Conservation (phyloP, 257 asterid genomes). For the Avicennia marina region DNA sequence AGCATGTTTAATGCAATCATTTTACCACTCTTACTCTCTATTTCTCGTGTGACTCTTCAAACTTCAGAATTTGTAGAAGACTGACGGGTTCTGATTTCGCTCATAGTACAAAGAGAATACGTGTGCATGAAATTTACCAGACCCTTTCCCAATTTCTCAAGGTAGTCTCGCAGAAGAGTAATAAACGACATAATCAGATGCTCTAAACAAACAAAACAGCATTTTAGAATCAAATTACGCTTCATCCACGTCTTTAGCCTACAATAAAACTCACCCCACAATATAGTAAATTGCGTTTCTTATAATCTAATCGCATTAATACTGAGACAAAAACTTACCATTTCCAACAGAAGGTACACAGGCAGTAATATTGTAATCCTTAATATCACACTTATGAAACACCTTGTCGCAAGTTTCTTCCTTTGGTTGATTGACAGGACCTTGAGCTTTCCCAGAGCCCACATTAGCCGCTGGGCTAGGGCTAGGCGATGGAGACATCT, state of each 20-base stretch:
- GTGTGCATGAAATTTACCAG: not conserved
- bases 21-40: not conserved
- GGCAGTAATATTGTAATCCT: conserved; percentile 38
- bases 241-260: too few relatives aligned
- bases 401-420: conserved; percentile 26
- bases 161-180: not conserved
- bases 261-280: not conserved
- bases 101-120: too few relatives aligned
- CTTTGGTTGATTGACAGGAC: conserved; percentile 11
- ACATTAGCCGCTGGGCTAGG: conserved; percentile 16
- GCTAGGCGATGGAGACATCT: conserved; percentile 30
- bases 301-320: not conserved
- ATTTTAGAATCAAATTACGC: not conserved
- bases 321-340: conserved; percentile 23
- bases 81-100: too few relatives aligned
- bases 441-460: conserved; percentile 16
- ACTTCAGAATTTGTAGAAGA: too few relatives aligned
- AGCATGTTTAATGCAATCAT: not conserved
- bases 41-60: not conserved
- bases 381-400: conserved; percentile 34
- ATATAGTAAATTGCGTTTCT: not conserved
- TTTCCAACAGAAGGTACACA: conserved; percentile 36
- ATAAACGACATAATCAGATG: not conserved
- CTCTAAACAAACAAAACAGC: not conserved
- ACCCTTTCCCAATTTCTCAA: not conserved